Conservation (phyloP, 1,284 basidiomycete species). For the Cystobasidium pallidum region DNA sequence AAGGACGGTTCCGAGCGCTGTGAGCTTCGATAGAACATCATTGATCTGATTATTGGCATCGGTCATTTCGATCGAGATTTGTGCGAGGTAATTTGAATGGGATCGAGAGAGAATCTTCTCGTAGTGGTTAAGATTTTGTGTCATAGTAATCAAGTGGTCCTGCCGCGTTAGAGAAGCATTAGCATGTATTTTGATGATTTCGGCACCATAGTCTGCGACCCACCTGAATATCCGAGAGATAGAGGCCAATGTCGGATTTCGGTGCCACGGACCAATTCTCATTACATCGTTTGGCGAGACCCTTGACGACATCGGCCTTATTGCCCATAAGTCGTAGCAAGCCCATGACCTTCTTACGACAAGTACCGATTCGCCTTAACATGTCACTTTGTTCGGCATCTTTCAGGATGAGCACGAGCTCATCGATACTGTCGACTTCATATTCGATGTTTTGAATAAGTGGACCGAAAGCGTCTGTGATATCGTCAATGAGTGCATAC, state of each 20-base stretch:
- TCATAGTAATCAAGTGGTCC: slow-evolving; percentile 99
- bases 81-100: slow-evolving; percentile 98
- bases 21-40: slow-evolving; percentile 97
- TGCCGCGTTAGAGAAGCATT: slow-evolving; percentile 55
- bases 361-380: slow-evolving; percentile 84
- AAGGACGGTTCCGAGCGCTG: slow-evolving; percentile 94
- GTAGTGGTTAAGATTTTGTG: slow-evolving; percentile 97
- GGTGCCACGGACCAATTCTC: slow-evolving; percentile 99
- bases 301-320: slow-evolving; percentile 99
- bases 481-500: slow-evolving; percentile 98
- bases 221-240: slow-evolving; percentile 87
- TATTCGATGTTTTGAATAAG: slow-evolving; percentile 99
- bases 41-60: slow-evolving; percentile 99
- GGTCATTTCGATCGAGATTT: slow-evolving; percentile 94
- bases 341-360: slow-evolving; percentile 99
- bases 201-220: slow-evolving; percentile 31
- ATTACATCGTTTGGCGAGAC: slow-evolving; percentile 95
- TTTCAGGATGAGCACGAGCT: slow-evolving; percentile 93
- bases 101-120: slow-evolving; percentile 98
- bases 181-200: not conserved
- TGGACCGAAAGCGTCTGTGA: slow-evolving; percentile 98
- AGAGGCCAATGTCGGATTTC: slow-evolving; percentile 94
- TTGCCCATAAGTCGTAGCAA: slow-evolving; percentile 92
- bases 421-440: slow-evolving; percentile 98
- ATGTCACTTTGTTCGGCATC: slow-evolving; percentile 79